Conservation (phyloP, 2,329 filamentous ascomycete genomes). For the Aspergillus sp. region DNA sequence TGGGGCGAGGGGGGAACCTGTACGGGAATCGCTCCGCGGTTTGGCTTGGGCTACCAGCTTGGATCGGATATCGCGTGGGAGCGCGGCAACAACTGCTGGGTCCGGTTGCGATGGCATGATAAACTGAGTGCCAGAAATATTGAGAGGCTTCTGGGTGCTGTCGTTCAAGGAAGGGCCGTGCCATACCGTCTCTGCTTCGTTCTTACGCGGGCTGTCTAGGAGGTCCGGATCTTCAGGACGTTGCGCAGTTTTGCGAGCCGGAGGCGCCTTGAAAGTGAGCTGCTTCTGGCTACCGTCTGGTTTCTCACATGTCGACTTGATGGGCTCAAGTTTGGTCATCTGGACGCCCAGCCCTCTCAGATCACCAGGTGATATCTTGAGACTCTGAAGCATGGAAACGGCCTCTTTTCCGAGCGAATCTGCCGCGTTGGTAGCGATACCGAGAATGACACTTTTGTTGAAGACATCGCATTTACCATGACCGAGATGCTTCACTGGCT, state of each 20-base stretch:
- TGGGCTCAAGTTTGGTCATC: conserved; percentile 85
- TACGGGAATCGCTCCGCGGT: conserved; percentile 23
- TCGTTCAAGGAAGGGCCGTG: conserved; percentile 40
- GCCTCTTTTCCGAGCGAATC: conserved; percentile 78
- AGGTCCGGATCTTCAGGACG: conserved; percentile 53
- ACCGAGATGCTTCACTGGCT: conserved; percentile 89
- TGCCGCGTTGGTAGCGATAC: conserved; percentile 78
- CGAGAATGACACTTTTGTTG: conserved; percentile 83
- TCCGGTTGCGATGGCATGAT: conserved; percentile 83
- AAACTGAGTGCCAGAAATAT: conserved; percentile 87
- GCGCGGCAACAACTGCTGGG: conserved; percentile 76
- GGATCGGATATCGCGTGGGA: conserved; percentile 81
- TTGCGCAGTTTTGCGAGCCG: conserved; percentile 32
- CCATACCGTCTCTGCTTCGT: conserved; percentile 35
- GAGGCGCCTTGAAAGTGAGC: conserved; percentile 68
- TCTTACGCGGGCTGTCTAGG: conserved; percentile 48
- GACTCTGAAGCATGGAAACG: conserved; percentile 79
- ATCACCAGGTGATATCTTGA: conserved; percentile 85
- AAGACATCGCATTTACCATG: conserved; percentile 95
- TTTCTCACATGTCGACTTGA: conserved; percentile 63
- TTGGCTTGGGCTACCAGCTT: conserved; percentile 68
- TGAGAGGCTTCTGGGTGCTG: conserved; percentile 66
- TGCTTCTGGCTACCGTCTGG: conserved; percentile 77
- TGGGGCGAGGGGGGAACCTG: conserved; percentile 41
- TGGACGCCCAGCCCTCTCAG: conserved; percentile 91